Evolutionary conservation across 1,139 yeast genomes (phyloP), one percentile per base, ranked within the genome.

Genomic region (Geotrichum reessii): DNA sequence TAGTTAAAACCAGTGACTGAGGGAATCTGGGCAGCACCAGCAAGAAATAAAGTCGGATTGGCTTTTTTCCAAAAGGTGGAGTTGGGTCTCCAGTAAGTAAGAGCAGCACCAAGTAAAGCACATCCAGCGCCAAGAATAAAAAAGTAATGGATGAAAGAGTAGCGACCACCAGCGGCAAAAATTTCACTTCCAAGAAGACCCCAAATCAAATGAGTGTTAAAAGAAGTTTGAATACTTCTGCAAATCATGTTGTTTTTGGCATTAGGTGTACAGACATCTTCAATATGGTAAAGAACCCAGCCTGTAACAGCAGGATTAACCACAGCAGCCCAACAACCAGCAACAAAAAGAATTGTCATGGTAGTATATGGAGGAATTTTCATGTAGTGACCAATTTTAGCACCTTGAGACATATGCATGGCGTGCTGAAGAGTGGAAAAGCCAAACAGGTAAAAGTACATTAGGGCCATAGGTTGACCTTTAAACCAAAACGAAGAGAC

Each of bases 171-270:
- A 11, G 61, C 53, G 24, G 67, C 69, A 61, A 78, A 79, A 63
- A 74, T 76, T 64, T 74, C 70, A 3, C 82, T 81, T 2, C 82
- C 83, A 65, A 80, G 47, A n/a, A 78, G 80, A 65, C 84, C 84
- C 85, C 85, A 82, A 58, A 79, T 73, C 55, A 82, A 77, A 8
- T 81, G 76, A 22, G 84, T 80, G 56, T 74, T 73, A 67, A 72
- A 80, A 66, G 74, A 78, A 3, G 75, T 75, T 33, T 68, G 69
- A 19, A 74, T 74, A 31, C 66, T 66, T n/a, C 81, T 80, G 66
- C 82, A 79, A 5, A 76, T 70, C 64, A 78, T 78, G 28, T 71
- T 72, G 47, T 72, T 70, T 9, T 62, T 58, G 67, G 80, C 82
- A 46, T 69, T 65, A 3, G 74, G 62, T 1, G 65, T 64, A 73